Base-by-base conservation (phyloP, 1,139 yeast species). In the Geotrichum histeridarum region DNA sequence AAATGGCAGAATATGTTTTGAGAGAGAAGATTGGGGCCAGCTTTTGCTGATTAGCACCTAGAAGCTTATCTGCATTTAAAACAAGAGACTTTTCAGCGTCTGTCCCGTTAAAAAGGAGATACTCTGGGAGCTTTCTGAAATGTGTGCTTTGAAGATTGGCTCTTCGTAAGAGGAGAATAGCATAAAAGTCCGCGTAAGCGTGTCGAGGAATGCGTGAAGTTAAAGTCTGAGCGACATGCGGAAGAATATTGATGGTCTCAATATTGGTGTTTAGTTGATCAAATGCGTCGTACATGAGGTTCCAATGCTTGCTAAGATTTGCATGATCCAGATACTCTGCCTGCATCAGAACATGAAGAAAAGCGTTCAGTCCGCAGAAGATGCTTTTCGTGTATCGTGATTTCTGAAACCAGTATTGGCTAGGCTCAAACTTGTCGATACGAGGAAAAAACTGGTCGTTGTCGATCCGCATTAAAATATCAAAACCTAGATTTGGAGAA, bases 51-150 rank as follows among this genome's bases (percentile, higher is more conserved):
- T 48, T 48, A 15, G 43, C 49, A 27, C 52, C 57, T 11, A 48
- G 15, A 18, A 60, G 51, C 35, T 48, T 54, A 44, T 63, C 65
- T 7, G 63, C 58, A 49, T 58, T 59, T 14, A 53, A 15, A 4
- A 64, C 48, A 31, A 64, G 50, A 17, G 57, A 52, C 18, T 52
- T 55, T 30, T 61, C 66, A 12, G 55, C 53, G 39, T 64, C 65
- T 0, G 64, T 55, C 17, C 60, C 57, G 22, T 53, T 48, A 33
- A 51, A 53, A 8, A 63, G 50, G 1, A 53, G 42, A 45, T 58
- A 35, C 8, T 56, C 50, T 59, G 48, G 33, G 54, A 60, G 17
- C 31, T 36, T 4, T 36, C 47, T 36, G 51, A 48, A 48, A 3
- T 43, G 48, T 7, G 48, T 51, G 32, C 50, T 48, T 11, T 50